Percentiles rank a stretch among this genome's conserved stretches.
Conservation (phyloP, 2,329 filamentous ascomycete species). For the Leptographium galeiforme region DNA sequence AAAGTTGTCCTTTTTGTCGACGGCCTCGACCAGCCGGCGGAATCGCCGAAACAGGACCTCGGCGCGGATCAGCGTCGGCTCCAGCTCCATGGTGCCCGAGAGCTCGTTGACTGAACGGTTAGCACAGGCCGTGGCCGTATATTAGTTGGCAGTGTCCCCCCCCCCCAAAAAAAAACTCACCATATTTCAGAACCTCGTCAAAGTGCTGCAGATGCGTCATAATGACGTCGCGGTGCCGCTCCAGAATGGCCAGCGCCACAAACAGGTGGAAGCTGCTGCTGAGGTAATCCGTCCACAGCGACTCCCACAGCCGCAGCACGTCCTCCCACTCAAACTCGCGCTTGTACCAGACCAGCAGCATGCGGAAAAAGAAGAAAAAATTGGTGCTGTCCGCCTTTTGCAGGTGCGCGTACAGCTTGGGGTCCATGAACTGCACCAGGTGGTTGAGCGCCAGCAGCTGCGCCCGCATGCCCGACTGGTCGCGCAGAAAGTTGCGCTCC, state of each 20-base stretch:
- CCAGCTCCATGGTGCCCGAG: conserved; percentile 81
- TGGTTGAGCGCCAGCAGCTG: conserved; percentile 88
- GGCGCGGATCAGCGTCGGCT: conserved; percentile 73
- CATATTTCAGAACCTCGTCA: conserved; percentile 93
- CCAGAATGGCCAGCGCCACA: conserved; percentile 81
- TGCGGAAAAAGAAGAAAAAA: conserved; percentile 99
- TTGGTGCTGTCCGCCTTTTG: conserved; percentile 89
- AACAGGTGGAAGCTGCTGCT: conserved; percentile 90
- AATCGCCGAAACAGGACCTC: conserved; percentile 83
- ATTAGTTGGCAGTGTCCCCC: too few species aligned
- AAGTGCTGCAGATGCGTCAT: conserved; percentile 91
- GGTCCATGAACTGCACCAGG: conserved; percentile 92
- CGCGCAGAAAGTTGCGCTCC: conserved; percentile 91
- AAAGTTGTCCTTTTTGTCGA: conserved; percentile 85
- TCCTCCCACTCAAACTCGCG: conserved; percentile 88
- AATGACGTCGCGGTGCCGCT: conserved; percentile 92
- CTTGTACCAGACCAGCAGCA: conserved; percentile 98
- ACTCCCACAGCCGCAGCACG: conserved; percentile 80
- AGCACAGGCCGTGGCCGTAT: too few species aligned
- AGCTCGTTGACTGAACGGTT: conserved; percentile 69
- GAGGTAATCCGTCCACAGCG: conserved; percentile 83
- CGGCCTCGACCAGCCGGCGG: conserved; percentile 74
- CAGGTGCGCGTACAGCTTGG: conserved; percentile 81
- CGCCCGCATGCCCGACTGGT: conserved; percentile 89
- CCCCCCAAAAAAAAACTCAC: too few species aligned